A percentile compares a stretch with the other conserved stretches of the same genome.
Evolutionary conservation across 2,329 filamentous ascomycete species (phyloP).

Genomic region (Pseudogymnoascus sp.): DNA sequence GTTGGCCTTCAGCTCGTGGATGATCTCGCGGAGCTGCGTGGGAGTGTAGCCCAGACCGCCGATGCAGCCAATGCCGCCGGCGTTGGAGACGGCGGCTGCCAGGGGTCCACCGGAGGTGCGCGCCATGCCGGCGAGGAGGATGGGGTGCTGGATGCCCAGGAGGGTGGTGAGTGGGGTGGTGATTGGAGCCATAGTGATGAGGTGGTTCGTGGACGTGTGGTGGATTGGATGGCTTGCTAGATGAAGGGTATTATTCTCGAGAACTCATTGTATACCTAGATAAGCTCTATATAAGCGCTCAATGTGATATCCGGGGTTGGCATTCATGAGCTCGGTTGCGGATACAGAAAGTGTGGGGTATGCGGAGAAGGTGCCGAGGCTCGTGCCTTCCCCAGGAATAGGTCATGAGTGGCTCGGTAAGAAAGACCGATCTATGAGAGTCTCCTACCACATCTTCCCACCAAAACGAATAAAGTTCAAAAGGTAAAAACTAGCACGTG

Average conservation of each 20-base stretch:
- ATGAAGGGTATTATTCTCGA: slow-evolving; percentile 3
- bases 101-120: slow-evolving; percentile 70
- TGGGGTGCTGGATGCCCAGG: slow-evolving; percentile 77
- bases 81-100: slow-evolving; percentile 75
- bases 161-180: slow-evolving; percentile 72
- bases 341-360: slow-evolving; percentile 11
- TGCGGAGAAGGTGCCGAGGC: slow-evolving; percentile 8
- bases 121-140: slow-evolving; percentile 92
- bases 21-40: slow-evolving; percentile 66
- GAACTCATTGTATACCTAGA: neutral
- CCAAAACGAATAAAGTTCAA: neutral
- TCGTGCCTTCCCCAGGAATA: slow-evolving; percentile 26
- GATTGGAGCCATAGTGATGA: slow-evolving; percentile 40
- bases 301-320: neutral
- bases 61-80: slow-evolving; percentile 68
- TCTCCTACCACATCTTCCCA: neutral
- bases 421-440: neutral
- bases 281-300: neutral
- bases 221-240: neutral
- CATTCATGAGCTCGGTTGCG: slow-evolving; percentile 9
- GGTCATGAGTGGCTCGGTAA: neutral
- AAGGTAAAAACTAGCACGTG: neutral
- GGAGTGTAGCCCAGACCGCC: slow-evolving; percentile 68
- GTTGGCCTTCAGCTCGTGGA: slow-evolving; percentile 76
- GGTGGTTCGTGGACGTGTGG: neutral